Evolutionary conservation across 768 basidiomycete species (phyloP).

Genomic region (Mrakia hoshinonis): DNA sequence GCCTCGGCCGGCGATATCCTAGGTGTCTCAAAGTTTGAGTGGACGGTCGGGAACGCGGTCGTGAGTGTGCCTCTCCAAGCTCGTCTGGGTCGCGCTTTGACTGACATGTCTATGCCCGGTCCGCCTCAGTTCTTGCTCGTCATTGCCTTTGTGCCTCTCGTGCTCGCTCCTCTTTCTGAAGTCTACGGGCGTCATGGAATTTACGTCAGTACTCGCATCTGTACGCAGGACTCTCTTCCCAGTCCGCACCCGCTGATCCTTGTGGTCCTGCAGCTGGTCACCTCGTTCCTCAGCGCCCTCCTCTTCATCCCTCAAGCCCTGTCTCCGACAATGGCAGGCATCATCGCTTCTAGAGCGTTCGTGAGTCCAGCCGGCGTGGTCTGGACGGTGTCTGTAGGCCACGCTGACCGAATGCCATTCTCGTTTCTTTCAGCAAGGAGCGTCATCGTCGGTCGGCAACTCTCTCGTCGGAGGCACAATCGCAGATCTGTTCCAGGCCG

Average conservation of each 20-base stretch:
- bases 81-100: slow-evolving; percentile 28
- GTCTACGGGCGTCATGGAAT: slow-evolving; percentile 37
- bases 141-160: slow-evolving; percentile 36
- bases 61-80: slow-evolving; percentile 29
- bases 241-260: slow-evolving; percentile 29
- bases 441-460: slow-evolving; percentile 36
- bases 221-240: too few species aligned
- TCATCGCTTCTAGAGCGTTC: slow-evolving; percentile 34
- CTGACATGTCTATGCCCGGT: slow-evolving; percentile 28
- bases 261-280: slow-evolving; percentile 31
- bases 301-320: slow-evolving; percentile 37
- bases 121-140: slow-evolving; percentile 32
- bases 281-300: slow-evolving; percentile 30
- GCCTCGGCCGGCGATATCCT: background rate
- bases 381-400: background rate
- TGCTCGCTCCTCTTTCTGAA: slow-evolving; percentile 35
- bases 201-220: slow-evolving; percentile 31
- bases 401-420: background rate
- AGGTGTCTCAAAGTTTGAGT: background rate
- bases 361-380: slow-evolving; percentile 26
- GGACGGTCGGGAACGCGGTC: slow-evolving; percentile 22
- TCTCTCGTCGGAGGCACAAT: slow-evolving; percentile 39
- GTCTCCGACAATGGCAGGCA: slow-evolving; percentile 30
- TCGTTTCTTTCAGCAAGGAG: slow-evolving; percentile 33
- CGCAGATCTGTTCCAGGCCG: slow-evolving; percentile 29